These are phyloP conservation scores for Neonectria magnoliae DNA, from an alignment of 2,329 filamentous ascomycete species.

Conservation along the genomic window DNA sequence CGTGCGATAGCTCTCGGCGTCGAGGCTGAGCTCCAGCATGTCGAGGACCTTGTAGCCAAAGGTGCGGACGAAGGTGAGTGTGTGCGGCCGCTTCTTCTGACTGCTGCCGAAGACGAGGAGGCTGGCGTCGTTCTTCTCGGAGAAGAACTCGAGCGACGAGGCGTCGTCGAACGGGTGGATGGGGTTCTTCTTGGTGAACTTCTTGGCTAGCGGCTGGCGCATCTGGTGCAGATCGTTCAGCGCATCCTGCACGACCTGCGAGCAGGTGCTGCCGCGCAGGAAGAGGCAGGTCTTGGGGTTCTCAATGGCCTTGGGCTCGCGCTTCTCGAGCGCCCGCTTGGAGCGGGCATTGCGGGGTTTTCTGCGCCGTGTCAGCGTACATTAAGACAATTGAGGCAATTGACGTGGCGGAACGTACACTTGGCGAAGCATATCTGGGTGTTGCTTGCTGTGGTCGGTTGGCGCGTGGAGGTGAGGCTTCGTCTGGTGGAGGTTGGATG, in stretches of 20 bases:
- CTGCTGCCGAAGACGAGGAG: conserved; percentile 85
- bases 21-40: conserved; percentile 90
- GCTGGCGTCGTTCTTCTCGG: conserved; percentile 93
- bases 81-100: conserved; percentile 96
- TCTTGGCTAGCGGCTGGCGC: conserved; percentile 84
- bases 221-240: conserved; percentile 86
- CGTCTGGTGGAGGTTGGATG: conserved; percentile 22
- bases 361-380: conserved; percentile 45
- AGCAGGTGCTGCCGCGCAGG: conserved; percentile 86
- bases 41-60: conserved; percentile 91
- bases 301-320: conserved; percentile 87
- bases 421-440: conserved; percentile 58
- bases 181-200: conserved; percentile 96
- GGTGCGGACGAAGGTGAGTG: conserved; percentile 82
- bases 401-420: conserved; percentile 49
- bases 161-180: conserved; percentile 95
- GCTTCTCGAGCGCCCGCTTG: conserved; percentile 93
- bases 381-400: not conserved
- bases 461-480: conserved; percentile 26
- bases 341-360: conserved; percentile 82
- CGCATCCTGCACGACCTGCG: conserved; percentile 83
- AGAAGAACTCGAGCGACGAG: conserved; percentile 91
- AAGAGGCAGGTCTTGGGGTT: conserved; percentile 92
- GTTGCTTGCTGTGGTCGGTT: conserved; percentile 19
- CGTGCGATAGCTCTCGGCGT: conserved; percentile 75